Evolutionary conservation across 306 rosid genomes (phyloP).

Genomic region (Acacia acuminata): DNA sequence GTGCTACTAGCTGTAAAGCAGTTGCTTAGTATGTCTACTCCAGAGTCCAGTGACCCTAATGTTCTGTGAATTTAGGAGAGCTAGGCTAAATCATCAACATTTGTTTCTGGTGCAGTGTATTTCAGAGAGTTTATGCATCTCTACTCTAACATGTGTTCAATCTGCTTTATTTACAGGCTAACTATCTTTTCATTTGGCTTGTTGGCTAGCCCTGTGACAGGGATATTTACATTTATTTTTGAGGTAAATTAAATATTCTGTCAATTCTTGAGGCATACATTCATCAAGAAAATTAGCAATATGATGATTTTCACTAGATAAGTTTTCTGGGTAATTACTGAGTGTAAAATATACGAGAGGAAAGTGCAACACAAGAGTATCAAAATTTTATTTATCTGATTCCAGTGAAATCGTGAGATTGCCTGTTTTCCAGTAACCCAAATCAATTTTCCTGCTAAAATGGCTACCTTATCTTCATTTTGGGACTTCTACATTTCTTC

Average conservation of each 20-base stretch:
- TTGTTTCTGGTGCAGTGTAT: constrained; percentile 3
- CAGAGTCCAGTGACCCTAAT: neutral
- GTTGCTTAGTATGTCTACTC: neutral
- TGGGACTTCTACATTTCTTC: neutral
- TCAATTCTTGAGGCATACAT: constrained; percentile 8
- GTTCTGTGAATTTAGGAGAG: neutral
- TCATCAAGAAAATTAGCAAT: neutral
- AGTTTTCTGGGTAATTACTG: neutral
- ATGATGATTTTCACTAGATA: neutral
- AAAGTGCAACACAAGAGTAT: neutral
- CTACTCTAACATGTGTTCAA: constrained; percentile 6
- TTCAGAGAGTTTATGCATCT: constrained; percentile 11
- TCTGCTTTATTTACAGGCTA: constrained; percentile 49
- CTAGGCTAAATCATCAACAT: neutral
- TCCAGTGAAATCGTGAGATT: neutral
- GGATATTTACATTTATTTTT: constrained; percentile 53
- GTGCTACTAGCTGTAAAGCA: neutral
- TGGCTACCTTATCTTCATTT: neutral
- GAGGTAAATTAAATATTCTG: constrained; percentile 53
- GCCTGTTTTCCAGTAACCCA: neutral
- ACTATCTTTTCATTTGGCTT: constrained; percentile 74
- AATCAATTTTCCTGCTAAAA: neutral
- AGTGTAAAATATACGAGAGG: neutral
- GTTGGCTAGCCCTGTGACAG: constrained; percentile 70
- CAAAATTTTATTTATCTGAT: neutral